phyloP scores from a whole-genome alignment of 345 rosid genomes.

The Populus euphratica region DNA sequence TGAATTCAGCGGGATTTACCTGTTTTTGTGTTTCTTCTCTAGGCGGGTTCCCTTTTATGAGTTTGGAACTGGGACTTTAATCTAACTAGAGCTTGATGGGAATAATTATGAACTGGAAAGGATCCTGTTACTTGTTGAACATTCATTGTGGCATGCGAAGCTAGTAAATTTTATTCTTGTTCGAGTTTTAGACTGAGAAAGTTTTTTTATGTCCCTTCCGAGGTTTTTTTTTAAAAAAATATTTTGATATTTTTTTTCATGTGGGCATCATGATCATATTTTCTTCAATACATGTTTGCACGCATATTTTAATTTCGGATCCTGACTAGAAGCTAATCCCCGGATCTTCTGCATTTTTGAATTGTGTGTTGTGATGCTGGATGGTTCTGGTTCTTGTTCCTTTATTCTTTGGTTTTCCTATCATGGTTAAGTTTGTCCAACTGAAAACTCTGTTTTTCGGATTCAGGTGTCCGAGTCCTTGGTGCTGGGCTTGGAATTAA shows the following conservation, averaged over 20 bases:
- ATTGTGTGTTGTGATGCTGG: neutral
- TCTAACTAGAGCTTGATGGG: neutral
- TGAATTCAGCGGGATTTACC: neutral
- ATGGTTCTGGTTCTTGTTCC: neutral
- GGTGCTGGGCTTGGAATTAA: conserved; percentile 69
- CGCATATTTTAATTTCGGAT: neutral
- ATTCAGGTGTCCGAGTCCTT: conserved; percentile 10
- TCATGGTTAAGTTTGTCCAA: neutral
- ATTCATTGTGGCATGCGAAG: neutral
- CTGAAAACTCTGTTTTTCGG: conserved; percentile 14
- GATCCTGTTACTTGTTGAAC: neutral
- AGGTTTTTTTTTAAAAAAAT: neutral
- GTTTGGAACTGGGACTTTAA: neutral
- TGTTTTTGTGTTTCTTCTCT: neutral
- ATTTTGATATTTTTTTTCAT: neutral
- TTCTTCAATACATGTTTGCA: neutral
- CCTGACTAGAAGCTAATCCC: neutral
- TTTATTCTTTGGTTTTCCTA: neutral
- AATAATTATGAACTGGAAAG: neutral
- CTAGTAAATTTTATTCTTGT: neutral
- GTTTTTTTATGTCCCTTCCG: neutral
- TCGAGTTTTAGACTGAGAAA: neutral
- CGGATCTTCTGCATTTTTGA: neutral
- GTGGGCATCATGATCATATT: neutral
- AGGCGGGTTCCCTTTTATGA: neutral